Evolutionary conservation across 1,284 basidiomycete species (phyloP), one percentile per base, ranked within the genome.

Genomic region (Polyporus tsugae): DNA sequence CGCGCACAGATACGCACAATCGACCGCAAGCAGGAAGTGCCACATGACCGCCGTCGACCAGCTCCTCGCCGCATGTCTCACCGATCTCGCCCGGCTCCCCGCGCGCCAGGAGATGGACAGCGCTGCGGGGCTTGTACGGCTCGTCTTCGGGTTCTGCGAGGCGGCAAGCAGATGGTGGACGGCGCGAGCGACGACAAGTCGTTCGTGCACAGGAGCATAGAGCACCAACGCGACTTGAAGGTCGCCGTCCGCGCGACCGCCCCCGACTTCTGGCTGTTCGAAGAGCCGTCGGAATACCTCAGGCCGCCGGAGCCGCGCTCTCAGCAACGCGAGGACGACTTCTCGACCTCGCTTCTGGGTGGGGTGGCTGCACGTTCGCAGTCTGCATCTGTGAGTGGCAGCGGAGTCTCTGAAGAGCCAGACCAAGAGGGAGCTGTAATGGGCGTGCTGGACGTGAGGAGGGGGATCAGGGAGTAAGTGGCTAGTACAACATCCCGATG

Each of bases 1-100:
- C 33, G 19, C 19, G 22, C 63, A 98, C 64, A 98, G 95, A 99
- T 99, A 77, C 92, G 97, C 58, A 88, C 91, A 52, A 97, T 99
- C 74, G 97, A 99, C 83, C 84, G 97, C 41, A 97, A 98, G 81
- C 96, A 99, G 82, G 97, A 99, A 79, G 98, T 99, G 13, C 97
- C 97, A n/a, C 98, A 99, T 79, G 35, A 68, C 72, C 3, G 75
- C 84, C 19, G 80, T 87, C 4, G 77, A 82, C 1, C 68, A 74
- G 13, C 79, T 83, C 7, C 80, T 90, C 2, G 65, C 58, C 1
- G 57, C 75, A 19, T 85, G 82, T 70, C 64, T 72, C 17, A 49
- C 69, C 0, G 79, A 82, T 0, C 76, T 89, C 5, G 63, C 67
- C 0, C 49, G 49, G 13, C 81, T 91, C 3, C 90, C 89, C 0